These are phyloP conservation scores for Neurospora sp. DNA, from an alignment of 2,329 filamentous ascomycete genomes.

Conservation along the genomic window DNA sequence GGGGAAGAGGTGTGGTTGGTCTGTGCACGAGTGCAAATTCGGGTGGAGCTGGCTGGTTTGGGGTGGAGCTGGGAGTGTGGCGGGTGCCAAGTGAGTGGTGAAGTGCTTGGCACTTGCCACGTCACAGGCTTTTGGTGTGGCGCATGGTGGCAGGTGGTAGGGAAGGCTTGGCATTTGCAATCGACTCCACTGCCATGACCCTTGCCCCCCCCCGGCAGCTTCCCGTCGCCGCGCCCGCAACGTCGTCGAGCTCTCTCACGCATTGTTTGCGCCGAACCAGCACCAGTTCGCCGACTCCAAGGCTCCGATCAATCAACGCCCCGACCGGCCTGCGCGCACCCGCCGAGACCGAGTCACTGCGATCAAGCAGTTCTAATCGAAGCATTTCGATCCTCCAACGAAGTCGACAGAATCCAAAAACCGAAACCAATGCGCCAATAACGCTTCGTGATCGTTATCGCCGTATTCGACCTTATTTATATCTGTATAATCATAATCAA, in stretches of 20 bases:
- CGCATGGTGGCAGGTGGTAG: background rate
- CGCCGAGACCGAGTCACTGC: background rate
- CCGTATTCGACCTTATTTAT: background rate
- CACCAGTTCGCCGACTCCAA: background rate
- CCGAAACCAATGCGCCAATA: background rate
- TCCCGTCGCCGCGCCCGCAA: background rate
- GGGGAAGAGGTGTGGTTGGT: background rate
- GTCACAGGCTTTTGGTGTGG: background rate
- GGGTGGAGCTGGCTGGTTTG: background rate
- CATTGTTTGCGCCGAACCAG: background rate
- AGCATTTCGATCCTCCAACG: background rate
- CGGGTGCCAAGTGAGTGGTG: background rate
- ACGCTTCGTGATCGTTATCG: background rate
- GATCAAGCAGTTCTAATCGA: background rate
- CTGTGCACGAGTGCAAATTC: constrained; percentile 14
- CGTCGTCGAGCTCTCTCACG: background rate
- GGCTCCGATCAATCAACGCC: background rate
- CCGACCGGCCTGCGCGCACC: background rate
- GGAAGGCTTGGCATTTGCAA: background rate
- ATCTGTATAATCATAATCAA: background rate
- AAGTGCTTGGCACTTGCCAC: background rate
- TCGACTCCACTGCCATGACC: background rate
- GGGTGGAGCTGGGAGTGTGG: background rate
- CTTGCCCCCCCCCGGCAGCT: background rate
- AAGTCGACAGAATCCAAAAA: background rate